A percentile compares a stretch with the other conserved stretches of the same genome.
phyloP scores from a whole-genome alignment of 2,329 filamentous ascomycete species.

The Macrophomina tecta region DNA sequence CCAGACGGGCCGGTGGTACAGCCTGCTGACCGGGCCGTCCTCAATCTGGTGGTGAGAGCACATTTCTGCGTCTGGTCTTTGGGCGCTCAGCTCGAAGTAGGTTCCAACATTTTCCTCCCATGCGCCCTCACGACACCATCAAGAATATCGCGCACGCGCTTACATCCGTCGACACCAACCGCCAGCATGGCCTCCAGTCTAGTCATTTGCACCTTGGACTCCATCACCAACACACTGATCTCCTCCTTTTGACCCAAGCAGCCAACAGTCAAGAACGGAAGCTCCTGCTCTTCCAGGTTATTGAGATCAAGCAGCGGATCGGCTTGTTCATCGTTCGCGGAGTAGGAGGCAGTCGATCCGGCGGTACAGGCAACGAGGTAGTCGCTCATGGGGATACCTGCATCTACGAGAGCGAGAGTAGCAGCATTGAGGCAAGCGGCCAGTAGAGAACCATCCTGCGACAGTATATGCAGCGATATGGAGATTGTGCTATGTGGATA shows the following conservation, averaged over 20 bases:
- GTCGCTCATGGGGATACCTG: slow-evolving; percentile 92
- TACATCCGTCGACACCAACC: slow-evolving; percentile 90
- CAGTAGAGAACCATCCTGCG: slow-evolving; percentile 87
- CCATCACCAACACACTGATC: slow-evolving; percentile 81
- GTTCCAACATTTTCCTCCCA: slow-evolving; percentile 66
- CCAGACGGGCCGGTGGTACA: no score
- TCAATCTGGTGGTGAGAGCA: background rate
- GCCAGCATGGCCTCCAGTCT: slow-evolving; percentile 91
- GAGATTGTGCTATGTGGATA: slow-evolving; percentile 88
- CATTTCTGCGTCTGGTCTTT: background rate
- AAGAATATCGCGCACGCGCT: slow-evolving; percentile 79
- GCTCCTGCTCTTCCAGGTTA: slow-evolving; percentile 79
- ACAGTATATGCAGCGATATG: slow-evolving; percentile 84
- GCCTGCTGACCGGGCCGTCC: no score
- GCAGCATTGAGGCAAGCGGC: slow-evolving; percentile 90
- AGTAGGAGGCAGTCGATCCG: slow-evolving; percentile 73
- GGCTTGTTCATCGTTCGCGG: slow-evolving; percentile 68
- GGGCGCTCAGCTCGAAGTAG: slow-evolving; percentile 17
- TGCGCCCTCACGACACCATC: slow-evolving; percentile 79
- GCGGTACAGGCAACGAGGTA: slow-evolving; percentile 89
- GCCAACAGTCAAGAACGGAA: slow-evolving; percentile 86
- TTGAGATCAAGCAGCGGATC: slow-evolving; percentile 85
- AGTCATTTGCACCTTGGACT: slow-evolving; percentile 82
- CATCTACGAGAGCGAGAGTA: slow-evolving; percentile 90
- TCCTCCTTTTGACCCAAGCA: slow-evolving; percentile 77